Evolutionary conservation across 768 basidiomycete genomes (phyloP).

Genomic region (Royoungia palumana): DNA sequence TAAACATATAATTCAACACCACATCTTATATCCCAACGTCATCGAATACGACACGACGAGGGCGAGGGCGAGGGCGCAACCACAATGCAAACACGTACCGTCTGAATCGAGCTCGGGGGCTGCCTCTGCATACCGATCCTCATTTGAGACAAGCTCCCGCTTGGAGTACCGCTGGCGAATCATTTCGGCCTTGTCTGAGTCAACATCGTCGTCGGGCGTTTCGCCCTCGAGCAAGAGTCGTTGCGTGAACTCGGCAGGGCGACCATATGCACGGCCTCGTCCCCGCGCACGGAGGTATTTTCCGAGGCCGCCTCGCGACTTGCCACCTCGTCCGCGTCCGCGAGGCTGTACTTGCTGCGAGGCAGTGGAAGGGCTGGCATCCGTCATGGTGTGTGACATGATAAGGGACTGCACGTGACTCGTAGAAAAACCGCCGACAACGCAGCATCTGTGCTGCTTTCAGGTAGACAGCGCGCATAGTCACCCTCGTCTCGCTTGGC

Average conservation of each 20-base stretch:
- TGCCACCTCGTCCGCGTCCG: constrained; percentile 47
- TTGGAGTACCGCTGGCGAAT: constrained; percentile 48
- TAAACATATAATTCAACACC: not conserved
- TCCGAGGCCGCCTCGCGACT: constrained; percentile 65
- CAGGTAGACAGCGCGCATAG: no score
- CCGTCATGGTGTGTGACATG: constrained; percentile 1
- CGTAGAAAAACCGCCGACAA: no score
- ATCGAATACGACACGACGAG: no score
- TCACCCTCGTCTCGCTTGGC: no score
- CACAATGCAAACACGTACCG: constrained; percentile 38
- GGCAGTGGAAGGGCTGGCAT: constrained; percentile 9
- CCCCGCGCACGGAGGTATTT: constrained; percentile 75
- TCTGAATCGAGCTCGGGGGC: constrained; percentile 69
- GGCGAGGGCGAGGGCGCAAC: not conserved
- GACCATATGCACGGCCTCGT: constrained; percentile 54
- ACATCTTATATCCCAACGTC: no score
- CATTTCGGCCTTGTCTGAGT: constrained; percentile 48
- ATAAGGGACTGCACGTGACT: no score
- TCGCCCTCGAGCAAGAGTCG: constrained; percentile 64
- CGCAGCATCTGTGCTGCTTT: no score
- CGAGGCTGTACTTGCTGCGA: constrained; percentile 16
- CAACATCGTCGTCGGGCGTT: constrained; percentile 29
- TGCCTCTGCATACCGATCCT: constrained; percentile 69
- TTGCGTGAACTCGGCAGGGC: constrained; percentile 63
- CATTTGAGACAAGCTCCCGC: constrained; percentile 64